Conservation (phyloP, 2,329 filamentous ascomycete species). For the Penicillium sp. region DNA sequence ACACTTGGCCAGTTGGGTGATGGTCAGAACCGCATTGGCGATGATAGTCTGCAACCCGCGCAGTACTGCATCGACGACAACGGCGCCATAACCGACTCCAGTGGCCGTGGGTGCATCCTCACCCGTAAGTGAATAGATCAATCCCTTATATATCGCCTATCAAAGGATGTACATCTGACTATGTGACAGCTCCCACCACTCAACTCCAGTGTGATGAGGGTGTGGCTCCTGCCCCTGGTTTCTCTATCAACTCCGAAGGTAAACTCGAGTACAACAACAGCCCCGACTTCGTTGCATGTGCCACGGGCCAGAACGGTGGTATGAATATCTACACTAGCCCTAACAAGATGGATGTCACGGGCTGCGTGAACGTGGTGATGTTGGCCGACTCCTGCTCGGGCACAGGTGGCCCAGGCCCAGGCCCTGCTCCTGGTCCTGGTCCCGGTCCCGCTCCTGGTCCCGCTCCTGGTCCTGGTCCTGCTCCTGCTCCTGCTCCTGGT, state of each 20-base stretch:
- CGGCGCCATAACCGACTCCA: slow-evolving; percentile 54
- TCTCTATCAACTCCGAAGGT: slow-evolving; percentile 55
- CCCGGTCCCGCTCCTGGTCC: background rate
- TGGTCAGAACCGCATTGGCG: slow-evolving; percentile 61
- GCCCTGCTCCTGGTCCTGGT: background rate
- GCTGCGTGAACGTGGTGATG: slow-evolving; percentile 35
- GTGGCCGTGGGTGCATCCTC: slow-evolving; percentile 61
- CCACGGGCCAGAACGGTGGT: slow-evolving; percentile 46
- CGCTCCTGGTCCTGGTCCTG: background rate
- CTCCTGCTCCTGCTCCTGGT: background rate
- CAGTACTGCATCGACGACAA: slow-evolving; percentile 56
- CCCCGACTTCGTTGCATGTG: slow-evolving; percentile 59
- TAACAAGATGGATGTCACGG: slow-evolving; percentile 30
- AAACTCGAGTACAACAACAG: slow-evolving; percentile 52
- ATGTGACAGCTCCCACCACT: slow-evolving; percentile 49
- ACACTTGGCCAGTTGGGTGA: slow-evolving; percentile 58
- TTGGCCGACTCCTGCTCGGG: slow-evolving; percentile 38
- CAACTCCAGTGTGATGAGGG: slow-evolving; percentile 62
- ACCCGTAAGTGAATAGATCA: slow-evolving; percentile 48
- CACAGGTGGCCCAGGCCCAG: slow-evolving; percentile 14
- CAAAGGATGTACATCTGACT: slow-evolving; percentile 9
- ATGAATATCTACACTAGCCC: slow-evolving; percentile 43
- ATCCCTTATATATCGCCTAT: background rate
- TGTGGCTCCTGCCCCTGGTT: slow-evolving; percentile 53
- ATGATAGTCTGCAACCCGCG: slow-evolving; percentile 43